A percentile compares a stretch with the other conserved stretches of the same genome.
Conservation (phyloP, 1,139 yeast genomes). For the Sugiyamaella grinbergsii region DNA sequence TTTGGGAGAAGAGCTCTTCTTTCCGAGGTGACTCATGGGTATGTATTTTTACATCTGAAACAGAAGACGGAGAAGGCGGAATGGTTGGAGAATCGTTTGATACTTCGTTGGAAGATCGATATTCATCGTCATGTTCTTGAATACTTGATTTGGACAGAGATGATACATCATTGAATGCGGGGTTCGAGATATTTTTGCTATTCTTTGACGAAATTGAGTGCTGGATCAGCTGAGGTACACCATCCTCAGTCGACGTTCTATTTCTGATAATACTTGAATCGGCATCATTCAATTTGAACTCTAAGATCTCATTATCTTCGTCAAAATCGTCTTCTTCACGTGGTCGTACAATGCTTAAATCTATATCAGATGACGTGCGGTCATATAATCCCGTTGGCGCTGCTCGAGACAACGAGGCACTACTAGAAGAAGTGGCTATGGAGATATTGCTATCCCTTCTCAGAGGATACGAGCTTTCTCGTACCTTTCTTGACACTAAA, state of each 20-base stretch:
- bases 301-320: slow-evolving; percentile 37
- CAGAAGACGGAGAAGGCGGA: background rate
- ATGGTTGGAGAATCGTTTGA: background rate
- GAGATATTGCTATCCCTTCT: slow-evolving; percentile 12
- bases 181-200: background rate
- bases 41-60: too few species aligned
- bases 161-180: background rate
- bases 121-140: slow-evolving; percentile 1
- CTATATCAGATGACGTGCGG: slow-evolving; percentile 3
- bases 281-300: slow-evolving; percentile 35
- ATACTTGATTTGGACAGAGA: background rate
- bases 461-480: background rate
- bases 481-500: background rate
- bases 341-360: slow-evolving; percentile 7
- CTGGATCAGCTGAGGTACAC: slow-evolving; percentile 26
- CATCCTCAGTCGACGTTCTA: slow-evolving; percentile 23
- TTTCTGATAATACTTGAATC: slow-evolving; percentile 32
- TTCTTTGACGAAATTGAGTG: slow-evolving; percentile 19
- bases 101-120: background rate
- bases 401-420: background rate
- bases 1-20: slow-evolving; percentile 15
- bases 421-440: slow-evolving; percentile 4
- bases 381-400: background rate
- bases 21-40: slow-evolving; percentile 1
- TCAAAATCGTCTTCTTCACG: slow-evolving; percentile 21